Base-by-base conservation (phyloP, 2,329 filamentous ascomycete genomes). In the Phyllosticta ampelicida region DNA sequence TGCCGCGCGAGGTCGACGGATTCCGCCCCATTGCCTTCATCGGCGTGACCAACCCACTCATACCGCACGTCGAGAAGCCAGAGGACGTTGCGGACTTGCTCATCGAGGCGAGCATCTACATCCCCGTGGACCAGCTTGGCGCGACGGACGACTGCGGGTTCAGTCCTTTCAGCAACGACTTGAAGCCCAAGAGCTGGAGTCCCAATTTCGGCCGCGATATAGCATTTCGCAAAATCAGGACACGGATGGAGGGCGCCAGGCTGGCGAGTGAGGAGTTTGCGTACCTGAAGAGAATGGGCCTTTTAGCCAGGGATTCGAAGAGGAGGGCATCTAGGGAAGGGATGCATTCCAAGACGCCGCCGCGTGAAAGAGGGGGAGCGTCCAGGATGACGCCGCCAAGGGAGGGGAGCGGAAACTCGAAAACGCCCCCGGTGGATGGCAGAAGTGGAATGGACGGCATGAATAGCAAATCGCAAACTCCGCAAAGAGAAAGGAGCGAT, bases 141-240 rank as follows among this genome's bases (percentile, higher is more conserved):
- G 55, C 55, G 50, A 58, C 55, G n/a, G 55, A 58, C 55, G 55
- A 58, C 21, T 58, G 55, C 51, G 55, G 55, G 3, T 58, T 58
- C 13, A 53, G 50, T 9, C 55, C 55, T 1, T 58, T 58, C 51
- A 58, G 53, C 51, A 58, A 58, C 36, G 55, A 58, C 36, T 51
- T 58, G 19, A 58, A 58, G 26, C 55, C 55, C 55, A 58, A 58
- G 51, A 58, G 55, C 18, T 58, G 55, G 55, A 58, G 55, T 20
- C 55, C 55, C 4, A 58, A 58, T 9, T 58, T 58, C 5, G 55
- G 55, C n/a, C 18, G 55, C 2, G 55, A 58, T 21, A 58, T 58
- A 13, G 55, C 55, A 5, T 58, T 58, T 18, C 51, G 55, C 21
- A 58, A 58, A 44, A 58, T 58, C 36, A 58, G 53, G 13, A 29